phyloP scores from a whole-genome alignment of 192 early-diverging fungal genomes.

The Umbelopsis ramanniana region DNA sequence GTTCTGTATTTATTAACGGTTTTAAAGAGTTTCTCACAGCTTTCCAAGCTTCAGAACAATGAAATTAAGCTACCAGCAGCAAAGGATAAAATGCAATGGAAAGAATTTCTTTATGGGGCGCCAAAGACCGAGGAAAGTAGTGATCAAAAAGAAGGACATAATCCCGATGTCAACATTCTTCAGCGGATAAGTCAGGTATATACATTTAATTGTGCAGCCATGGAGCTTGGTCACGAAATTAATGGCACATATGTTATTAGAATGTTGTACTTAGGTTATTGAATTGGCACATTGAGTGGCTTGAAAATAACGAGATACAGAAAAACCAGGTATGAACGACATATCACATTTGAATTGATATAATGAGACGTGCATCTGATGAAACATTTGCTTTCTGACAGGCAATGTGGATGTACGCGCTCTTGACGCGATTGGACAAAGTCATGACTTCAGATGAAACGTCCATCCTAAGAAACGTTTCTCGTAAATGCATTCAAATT shows the following conservation, averaged over 20 bases:
- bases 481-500: conserved; percentile 45
- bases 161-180: conserved; percentile 1
- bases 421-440: conserved; percentile 47
- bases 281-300: conserved; percentile 4
- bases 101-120: conserved; percentile 12
- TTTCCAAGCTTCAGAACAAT: neutral
- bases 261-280: neutral
- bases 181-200: conserved; percentile 15
- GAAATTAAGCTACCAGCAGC: neutral
- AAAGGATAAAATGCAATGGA: conserved; percentile 18
- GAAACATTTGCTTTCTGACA: conserved; percentile 10
- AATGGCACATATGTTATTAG: neutral
- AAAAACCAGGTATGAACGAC: neutral
- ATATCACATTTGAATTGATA: neutral
- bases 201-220: neutral
- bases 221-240: neutral
- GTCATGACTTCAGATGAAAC: conserved; percentile 48
- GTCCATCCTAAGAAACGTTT: conserved; percentile 43
- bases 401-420: conserved; percentile 46
- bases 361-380: no score
- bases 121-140: neutral
- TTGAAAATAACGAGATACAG: neutral
- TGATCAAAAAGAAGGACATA: neutral
- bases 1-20: neutral
- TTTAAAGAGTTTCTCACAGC: neutral